Conservation (phyloP, 352 stramenopile genomes). For the Pythium coloratum region DNA sequence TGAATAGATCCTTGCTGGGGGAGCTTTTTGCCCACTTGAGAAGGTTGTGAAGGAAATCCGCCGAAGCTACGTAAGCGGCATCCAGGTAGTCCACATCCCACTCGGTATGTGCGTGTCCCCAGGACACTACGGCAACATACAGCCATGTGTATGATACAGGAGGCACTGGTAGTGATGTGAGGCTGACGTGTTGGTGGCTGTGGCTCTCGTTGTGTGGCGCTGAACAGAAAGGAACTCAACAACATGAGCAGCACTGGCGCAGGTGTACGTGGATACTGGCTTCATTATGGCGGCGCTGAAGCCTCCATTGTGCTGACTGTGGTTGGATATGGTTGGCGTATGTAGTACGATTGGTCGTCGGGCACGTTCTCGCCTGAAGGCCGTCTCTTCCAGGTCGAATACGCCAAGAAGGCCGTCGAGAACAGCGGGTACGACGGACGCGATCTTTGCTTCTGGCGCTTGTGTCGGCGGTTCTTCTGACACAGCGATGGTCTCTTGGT, state of each 20-base stretch:
- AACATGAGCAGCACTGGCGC: conserved; percentile 85
- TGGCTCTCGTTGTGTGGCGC: neutral
- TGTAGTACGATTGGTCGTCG: conserved; percentile 83
- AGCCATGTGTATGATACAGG: neutral
- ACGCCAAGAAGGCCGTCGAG: conserved; percentile 97
- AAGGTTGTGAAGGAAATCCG: conserved; percentile 23
- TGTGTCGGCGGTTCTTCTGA: neutral
- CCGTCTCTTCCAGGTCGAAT: conserved; percentile 99
- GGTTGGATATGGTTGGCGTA: neutral
- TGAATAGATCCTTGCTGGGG: conserved; percentile 28
- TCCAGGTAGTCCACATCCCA: neutral
- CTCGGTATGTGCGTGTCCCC: conserved; percentile 1
- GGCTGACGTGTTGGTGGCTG: conserved; percentile 7
- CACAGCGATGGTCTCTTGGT: neutral
- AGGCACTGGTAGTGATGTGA: neutral
- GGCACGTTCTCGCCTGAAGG: conserved; percentile 97
- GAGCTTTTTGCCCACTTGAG: conserved; percentile 20
- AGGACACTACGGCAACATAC: neutral
- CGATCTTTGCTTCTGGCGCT: neutral
- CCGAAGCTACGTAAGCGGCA: conserved; percentile 8
- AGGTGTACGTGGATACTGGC: conserved; percentile 38
- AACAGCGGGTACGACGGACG: conserved; percentile 83
- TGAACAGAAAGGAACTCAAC: conserved; percentile 17
- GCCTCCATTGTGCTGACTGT: neutral
- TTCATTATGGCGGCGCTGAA: neutral